Conservation (phyloP, 2,329 filamentous ascomycete species). For the Alternaria tenuissima region DNA sequence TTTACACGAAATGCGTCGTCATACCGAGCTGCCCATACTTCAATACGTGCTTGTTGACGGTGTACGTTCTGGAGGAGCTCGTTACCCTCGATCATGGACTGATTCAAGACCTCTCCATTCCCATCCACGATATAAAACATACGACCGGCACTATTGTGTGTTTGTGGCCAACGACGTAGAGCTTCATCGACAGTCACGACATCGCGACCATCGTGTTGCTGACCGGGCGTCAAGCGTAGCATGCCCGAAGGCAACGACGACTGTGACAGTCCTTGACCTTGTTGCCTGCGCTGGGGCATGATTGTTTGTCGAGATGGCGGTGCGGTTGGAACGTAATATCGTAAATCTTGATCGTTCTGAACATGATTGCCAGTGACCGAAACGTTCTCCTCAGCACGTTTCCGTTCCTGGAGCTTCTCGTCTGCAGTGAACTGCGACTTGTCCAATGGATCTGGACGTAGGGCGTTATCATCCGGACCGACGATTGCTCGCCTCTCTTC, state of each 20-base stretch:
- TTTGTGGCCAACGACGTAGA: background rate
- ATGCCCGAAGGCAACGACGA: background rate
- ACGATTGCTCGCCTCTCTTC: background rate
- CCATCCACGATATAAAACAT: background rate
- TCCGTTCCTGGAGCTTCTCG: background rate
- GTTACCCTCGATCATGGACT: background rate
- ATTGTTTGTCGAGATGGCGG: background rate
- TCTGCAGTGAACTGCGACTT: background rate
- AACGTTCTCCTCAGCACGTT: background rate
- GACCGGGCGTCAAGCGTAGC: background rate
- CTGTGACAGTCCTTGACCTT: background rate
- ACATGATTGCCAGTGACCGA: background rate
- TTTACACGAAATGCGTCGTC: background rate
- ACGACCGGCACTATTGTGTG: slow-evolving; percentile 1
- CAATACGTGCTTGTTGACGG: background rate
- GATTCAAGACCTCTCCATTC: background rate
- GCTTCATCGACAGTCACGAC: background rate
- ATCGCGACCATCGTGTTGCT: background rate
- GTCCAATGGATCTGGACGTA: background rate
- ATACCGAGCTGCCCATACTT: background rate
- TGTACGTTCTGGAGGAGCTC: background rate
- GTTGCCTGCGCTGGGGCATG: background rate
- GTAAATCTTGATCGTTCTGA: background rate
- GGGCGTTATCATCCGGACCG: background rate
- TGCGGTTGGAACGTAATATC: background rate